A percentile compares a stretch with the other conserved stretches of the same genome.
phyloP scores from a whole-genome alignment of 306 rosid species.

The Lathyrus aphaca region DNA sequence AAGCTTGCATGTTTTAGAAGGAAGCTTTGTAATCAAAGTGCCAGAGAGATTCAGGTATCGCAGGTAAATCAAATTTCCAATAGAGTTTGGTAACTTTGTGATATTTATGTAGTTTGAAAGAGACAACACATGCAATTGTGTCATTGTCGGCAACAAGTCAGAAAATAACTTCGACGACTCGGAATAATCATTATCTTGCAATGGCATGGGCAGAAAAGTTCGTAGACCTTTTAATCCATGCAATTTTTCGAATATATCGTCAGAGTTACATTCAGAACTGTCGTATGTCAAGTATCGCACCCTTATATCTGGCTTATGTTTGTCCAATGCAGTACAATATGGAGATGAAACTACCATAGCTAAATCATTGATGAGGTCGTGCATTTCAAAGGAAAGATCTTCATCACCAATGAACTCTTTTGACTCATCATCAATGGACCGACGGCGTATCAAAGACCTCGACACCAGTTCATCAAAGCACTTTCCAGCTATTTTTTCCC shows the following conservation, averaged over 20 bases:
- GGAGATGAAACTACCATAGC: slow-evolving; percentile 28
- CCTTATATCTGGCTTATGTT: background rate
- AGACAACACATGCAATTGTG: slow-evolving; percentile 29
- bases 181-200: background rate
- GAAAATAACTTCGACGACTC: background rate
- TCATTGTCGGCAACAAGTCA: background rate
- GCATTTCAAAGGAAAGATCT: background rate
- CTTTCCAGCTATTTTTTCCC: slow-evolving; percentile 37
- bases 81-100: background rate
- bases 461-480: slow-evolving; percentile 42
- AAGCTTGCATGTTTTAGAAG: background rate
- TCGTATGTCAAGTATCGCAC: slow-evolving; percentile 35
- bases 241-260: background rate
- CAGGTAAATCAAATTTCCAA: slow-evolving; percentile 32
- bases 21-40: background rate
- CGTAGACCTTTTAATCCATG: background rate
- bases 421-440: too few species aligned
- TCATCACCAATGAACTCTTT: too few species aligned
- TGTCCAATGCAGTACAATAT: background rate
- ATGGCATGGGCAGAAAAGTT: slow-evolving; percentile 6
- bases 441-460: slow-evolving; percentile 28
- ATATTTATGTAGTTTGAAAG: background rate
- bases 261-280: background rate
- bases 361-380: slow-evolving; percentile 43
- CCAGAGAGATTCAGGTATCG: slow-evolving; percentile 32